phyloP scores from a whole-genome alignment of 2,329 filamentous ascomycete genomes.

The Pseudocercospora fuligena region DNA sequence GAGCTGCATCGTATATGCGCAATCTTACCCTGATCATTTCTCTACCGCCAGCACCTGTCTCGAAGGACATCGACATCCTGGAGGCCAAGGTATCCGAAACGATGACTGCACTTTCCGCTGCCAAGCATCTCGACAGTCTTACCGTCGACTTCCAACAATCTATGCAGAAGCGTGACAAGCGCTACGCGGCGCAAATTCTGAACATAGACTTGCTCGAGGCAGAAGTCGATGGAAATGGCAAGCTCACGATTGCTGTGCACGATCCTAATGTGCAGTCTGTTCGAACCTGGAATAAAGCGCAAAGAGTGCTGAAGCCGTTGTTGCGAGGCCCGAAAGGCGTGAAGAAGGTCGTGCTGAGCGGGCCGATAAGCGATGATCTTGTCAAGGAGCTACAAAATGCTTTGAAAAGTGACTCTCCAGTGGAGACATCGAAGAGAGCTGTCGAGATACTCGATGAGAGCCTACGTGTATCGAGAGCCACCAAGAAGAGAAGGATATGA shows the following conservation, averaged over 20 bases:
- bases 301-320: constrained; percentile 9
- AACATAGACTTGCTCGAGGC: constrained; percentile 8
- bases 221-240: not conserved
- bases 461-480: not conserved
- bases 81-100: not conserved
- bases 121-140: constrained; percentile 2
- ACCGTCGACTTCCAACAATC: constrained; percentile 9
- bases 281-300: constrained; percentile 8
- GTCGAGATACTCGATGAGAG: not conserved
- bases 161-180: not conserved
- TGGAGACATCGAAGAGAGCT: not conserved
- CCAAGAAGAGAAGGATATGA: not conserved
- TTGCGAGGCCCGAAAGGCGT: constrained; percentile 8
- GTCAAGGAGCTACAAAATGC: not conserved
- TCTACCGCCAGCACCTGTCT: not conserved
- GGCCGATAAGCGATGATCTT: constrained; percentile 12
- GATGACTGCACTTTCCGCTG: not conserved
- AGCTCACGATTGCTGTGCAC: not conserved
- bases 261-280: not conserved
- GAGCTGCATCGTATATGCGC: constrained; percentile 16
- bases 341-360: constrained; percentile 14
- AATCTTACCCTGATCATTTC: constrained; percentile 12
- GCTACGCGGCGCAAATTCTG: not conserved
- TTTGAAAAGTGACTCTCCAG: not conserved
- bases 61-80: constrained; percentile 7